These are phyloP conservation scores for Catharanthus roseus DNA, from an alignment of 257 asterid genomes.

Conservation along the genomic window DNA sequence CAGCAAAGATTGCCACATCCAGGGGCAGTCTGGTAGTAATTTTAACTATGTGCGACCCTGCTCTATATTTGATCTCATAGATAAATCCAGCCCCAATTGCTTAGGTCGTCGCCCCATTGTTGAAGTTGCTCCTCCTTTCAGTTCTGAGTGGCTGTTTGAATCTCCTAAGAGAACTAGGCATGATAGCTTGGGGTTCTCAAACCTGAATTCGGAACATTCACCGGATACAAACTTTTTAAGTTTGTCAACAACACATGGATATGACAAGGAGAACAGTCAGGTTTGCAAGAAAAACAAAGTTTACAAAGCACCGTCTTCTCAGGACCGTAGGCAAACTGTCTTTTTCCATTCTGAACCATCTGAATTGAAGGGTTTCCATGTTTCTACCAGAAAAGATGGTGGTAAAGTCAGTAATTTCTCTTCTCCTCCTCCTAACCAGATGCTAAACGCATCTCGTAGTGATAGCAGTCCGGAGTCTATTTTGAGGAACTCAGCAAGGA, in stretches of 20 bases:
- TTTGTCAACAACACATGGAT: slow-evolving; percentile 40
- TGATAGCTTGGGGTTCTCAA: slow-evolving; percentile 18
- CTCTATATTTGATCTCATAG: slow-evolving; percentile 15
- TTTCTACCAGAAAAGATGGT: slow-evolving; percentile 14
- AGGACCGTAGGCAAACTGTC: slow-evolving; percentile 25
- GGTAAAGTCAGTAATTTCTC: slow-evolving; percentile 14
- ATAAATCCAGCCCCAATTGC: slow-evolving; percentile 4
- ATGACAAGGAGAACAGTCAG: slow-evolving; percentile 22
- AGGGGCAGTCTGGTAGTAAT: slow-evolving; percentile 15
- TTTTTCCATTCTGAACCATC: slow-evolving; percentile 35
- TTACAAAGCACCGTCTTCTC: slow-evolving; percentile 22
- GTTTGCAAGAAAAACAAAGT: slow-evolving; percentile 39
- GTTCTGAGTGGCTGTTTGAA: slow-evolving; percentile 22
- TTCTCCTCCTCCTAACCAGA: slow-evolving; percentile 30
- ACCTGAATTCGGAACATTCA: slow-evolving; percentile 22
- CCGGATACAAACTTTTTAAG: slow-evolving; percentile 45
- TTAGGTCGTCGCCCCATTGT: slow-evolving; percentile 15
- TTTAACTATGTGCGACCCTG: slow-evolving; percentile 17
- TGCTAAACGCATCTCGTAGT: slow-evolving; percentile 25
- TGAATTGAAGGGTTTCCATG: slow-evolving; percentile 20
- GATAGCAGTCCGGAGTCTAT: slow-evolving; percentile 50
- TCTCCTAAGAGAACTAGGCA: slow-evolving; percentile 45
- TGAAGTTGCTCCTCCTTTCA: slow-evolving; percentile 26
- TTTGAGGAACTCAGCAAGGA: slow-evolving; percentile 58
- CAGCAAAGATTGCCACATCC: slow-evolving; percentile 18